Evolutionary conservation across 1,139 yeast species (phyloP).

Genomic region (Blastobotrys raffinosifermentans): DNA sequence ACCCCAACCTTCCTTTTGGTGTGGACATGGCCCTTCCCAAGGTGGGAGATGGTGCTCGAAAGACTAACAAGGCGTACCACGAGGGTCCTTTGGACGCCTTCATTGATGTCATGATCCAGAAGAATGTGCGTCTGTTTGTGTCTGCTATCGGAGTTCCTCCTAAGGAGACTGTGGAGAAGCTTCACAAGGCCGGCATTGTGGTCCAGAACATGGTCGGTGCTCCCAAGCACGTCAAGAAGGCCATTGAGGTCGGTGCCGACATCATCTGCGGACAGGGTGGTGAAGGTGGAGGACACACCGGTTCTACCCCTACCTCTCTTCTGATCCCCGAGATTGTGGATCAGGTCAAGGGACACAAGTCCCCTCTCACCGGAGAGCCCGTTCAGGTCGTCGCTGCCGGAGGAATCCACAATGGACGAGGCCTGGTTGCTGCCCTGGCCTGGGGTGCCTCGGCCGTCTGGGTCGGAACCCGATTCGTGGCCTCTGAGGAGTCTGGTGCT

Average conservation of each 20-base stretch:
- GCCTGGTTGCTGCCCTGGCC: constrained; percentile 31
- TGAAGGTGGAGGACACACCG: constrained; percentile 51
- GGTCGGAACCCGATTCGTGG: constrained; percentile 32
- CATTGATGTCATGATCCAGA: constrained; percentile 22
- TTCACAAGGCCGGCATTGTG: constrained; percentile 38
- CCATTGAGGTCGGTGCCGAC: constrained; percentile 31
- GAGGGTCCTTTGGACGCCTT: constrained; percentile 22
- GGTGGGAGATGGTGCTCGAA: constrained; percentile 27
- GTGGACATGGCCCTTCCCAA: constrained; percentile 27
- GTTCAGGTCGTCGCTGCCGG: constrained; percentile 42
- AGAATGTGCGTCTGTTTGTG: constrained; percentile 21
- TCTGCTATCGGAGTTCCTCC: constrained; percentile 43
- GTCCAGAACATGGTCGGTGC: constrained; percentile 42
- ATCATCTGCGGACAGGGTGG: constrained; percentile 46
- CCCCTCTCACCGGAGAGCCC: constrained; percentile 22
- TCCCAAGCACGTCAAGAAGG: constrained; percentile 41
- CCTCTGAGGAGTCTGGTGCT: constrained; percentile 27
- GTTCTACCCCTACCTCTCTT: constrained; percentile 23
- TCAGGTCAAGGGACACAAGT: constrained; percentile 26
- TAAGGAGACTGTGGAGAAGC: constrained; percentile 30
- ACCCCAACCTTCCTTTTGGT: constrained; percentile 23
- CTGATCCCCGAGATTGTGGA: constrained; percentile 37
- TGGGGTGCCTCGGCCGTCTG: constrained; percentile 44
- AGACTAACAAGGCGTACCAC: constrained; percentile 27
- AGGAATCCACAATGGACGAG: constrained; percentile 37